Conservation (phyloP, 2,329 filamentous ascomycete genomes). For the Dissoconium aciculare region DNA sequence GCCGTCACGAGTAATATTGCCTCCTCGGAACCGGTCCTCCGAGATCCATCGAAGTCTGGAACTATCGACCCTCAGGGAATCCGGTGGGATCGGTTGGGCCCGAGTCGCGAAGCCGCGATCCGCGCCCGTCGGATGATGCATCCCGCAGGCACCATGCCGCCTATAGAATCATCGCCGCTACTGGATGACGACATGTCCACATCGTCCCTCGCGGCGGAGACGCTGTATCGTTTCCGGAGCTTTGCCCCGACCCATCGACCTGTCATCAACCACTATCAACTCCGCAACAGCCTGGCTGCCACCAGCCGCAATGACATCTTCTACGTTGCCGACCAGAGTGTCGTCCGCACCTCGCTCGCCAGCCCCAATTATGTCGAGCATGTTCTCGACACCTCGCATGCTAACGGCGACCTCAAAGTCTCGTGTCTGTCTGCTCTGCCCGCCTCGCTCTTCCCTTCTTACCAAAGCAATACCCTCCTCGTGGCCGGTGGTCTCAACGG, state of each 20-base stretch:
- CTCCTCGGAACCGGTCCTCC: conserved; percentile 9
- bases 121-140: conserved; percentile 19
- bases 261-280: conserved; percentile 43
- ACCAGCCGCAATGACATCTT: conserved; percentile 41
- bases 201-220: conserved; percentile 5
- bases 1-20: conserved; percentile 4
- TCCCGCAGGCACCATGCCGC: conserved; percentile 5
- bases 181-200: conserved; percentile 2
- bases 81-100: conserved; percentile 20
- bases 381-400: conserved; percentile 34
- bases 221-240: conserved; percentile 17
- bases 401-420: conserved; percentile 8
- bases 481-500: conserved; percentile 43
- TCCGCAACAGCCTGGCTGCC: conserved; percentile 42
- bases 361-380: conserved; percentile 28
- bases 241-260: conserved; percentile 31
- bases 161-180: not conserved
- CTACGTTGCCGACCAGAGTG: conserved; percentile 35
- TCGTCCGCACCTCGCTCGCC: conserved; percentile 37
- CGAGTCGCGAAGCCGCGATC: conserved; percentile 16
- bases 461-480: conserved; percentile 15
- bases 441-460: conserved; percentile 1
- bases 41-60: conserved; percentile 8
- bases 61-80: conserved; percentile 24
- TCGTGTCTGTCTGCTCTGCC: conserved; percentile 12